These are phyloP conservation scores for Coemansia sp. DNA, from an alignment of 371 early-diverging fungal species.

Conservation along the genomic window DNA sequence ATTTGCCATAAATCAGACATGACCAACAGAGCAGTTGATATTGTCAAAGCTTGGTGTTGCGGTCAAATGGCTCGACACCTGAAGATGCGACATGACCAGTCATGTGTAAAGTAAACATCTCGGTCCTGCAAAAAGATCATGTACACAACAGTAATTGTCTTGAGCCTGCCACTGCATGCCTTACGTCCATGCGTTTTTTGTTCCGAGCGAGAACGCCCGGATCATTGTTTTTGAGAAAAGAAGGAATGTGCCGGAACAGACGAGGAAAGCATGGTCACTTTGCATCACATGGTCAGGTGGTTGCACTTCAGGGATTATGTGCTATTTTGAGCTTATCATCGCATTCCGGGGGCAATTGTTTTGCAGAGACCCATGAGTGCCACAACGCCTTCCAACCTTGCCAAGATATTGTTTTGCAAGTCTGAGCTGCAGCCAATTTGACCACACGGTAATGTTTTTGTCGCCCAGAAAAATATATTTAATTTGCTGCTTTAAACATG, in stretches of 20 bases:
- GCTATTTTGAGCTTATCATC: conserved; percentile 1
- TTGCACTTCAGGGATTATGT: conserved; percentile 3
- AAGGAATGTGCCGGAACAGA: neutral
- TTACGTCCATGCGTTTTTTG: neutral
- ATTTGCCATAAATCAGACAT: neutral
- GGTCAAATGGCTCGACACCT: neutral
- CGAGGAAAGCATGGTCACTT: neutral
- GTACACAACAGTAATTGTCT: neutral
- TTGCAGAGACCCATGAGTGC: neutral
- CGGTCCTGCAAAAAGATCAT: conserved; percentile 4
- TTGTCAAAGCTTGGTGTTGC: neutral
- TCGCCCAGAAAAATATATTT: neutral
- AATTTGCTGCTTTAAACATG: neutral
- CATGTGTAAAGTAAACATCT: neutral
- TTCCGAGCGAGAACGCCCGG: neutral
- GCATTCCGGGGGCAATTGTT: conserved; percentile 1
- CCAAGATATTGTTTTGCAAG: conserved; percentile 4
- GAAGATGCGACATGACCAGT: neutral
- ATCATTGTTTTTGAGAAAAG: neutral
- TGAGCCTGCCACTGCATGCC: neutral
- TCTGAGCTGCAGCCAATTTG: neutral
- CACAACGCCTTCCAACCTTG: neutral
- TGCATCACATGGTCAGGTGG: conserved; percentile 2
- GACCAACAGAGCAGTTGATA: neutral
- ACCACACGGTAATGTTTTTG: neutral